Base-by-base conservation (phyloP, 352 stramenopile species). In the Pythium catenulatum region DNA sequence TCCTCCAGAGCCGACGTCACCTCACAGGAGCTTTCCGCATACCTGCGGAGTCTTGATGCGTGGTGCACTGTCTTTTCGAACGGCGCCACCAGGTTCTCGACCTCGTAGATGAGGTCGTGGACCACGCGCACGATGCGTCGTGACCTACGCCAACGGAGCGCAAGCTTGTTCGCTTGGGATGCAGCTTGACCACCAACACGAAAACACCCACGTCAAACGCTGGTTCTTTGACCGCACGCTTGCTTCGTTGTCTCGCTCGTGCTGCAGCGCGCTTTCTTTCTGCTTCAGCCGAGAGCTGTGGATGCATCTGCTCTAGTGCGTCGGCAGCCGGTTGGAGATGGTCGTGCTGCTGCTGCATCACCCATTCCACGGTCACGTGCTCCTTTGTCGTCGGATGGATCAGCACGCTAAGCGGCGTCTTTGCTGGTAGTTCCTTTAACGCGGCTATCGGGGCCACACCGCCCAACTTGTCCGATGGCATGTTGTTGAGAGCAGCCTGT, bases 401-500 rank as follows among this genome's bases (percentile, higher is more conserved):
- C 9, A 69, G 15, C 14, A n/a, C 59, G 11, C 14, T 69, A 14
- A 69, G 25, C 32, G 59, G 59, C 32, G 59, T 43, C 23, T 25
- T 46, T 32, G 59, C 8, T 15, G 81, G 72, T 21, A 88, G 41
- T 23, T 36, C 48, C 30, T 72, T 85, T 58, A 91, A 88, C 25
- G 80, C 77, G 9, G 74, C 84, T 4, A 89, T 58, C 48, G 87
- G 84, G 36, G 84, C 79, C 9, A 81, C 39, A 7, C 77, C 82
- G 23, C 82, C 82, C 0, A 90, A 48, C 32, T 73, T 52, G 30
- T 74, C 58, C 1, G 82, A 80, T 9, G 61, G 65, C 15, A 46
- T 45, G 14, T 88, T 70, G 58, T 90, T 92, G 3, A 92, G 32
- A 23, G 82, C 73, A 37, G 82, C 54, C 27, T 91, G 52, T 9